Conservation (phyloP, 805 yeast species). For the Teunomyces funiuensis region DNA sequence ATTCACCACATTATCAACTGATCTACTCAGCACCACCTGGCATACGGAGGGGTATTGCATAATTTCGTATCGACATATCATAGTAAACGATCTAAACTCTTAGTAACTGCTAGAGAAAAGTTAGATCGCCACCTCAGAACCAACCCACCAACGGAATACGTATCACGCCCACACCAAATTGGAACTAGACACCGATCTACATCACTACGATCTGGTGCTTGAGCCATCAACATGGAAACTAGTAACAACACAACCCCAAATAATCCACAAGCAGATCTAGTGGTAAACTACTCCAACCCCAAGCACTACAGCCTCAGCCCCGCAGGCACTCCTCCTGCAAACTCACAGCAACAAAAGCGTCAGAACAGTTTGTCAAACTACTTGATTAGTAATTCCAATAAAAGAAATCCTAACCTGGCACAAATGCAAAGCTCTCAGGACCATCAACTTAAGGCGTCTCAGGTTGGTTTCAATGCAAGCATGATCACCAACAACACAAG, state of each 20-base stretch:
- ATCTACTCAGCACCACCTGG: slow-evolving; percentile 1
- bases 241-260: neutral
- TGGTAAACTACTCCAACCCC: slow-evolving; percentile 3
- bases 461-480: slow-evolving; percentile 2
- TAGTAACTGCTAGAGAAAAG: slow-evolving; percentile 1
- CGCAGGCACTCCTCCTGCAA: slow-evolving; percentile 2
- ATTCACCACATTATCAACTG: slow-evolving; percentile 3
- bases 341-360: slow-evolving; percentile 33
- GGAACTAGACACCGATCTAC: neutral
- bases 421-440: slow-evolving; percentile 11
- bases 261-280: slow-evolving; percentile 1
- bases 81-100: neutral
- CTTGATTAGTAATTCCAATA: slow-evolving; percentile 32
- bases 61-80: neutral
- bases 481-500: slow-evolving; percentile 9
- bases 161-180: neutral
- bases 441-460: slow-evolving; percentile 6
- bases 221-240: slow-evolving; percentile 6
- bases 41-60: slow-evolving; percentile 6
- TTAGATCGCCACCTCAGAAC: neutral
- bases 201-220: slow-evolving; percentile 3
- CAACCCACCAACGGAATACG: neutral
- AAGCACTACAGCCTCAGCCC: neutral
- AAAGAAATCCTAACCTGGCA: slow-evolving; percentile 31
- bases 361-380: slow-evolving; percentile 40